These are phyloP conservation scores for Mycena maculata DNA, from an alignment of 768 basidiomycete species.

Conservation along the genomic window DNA sequence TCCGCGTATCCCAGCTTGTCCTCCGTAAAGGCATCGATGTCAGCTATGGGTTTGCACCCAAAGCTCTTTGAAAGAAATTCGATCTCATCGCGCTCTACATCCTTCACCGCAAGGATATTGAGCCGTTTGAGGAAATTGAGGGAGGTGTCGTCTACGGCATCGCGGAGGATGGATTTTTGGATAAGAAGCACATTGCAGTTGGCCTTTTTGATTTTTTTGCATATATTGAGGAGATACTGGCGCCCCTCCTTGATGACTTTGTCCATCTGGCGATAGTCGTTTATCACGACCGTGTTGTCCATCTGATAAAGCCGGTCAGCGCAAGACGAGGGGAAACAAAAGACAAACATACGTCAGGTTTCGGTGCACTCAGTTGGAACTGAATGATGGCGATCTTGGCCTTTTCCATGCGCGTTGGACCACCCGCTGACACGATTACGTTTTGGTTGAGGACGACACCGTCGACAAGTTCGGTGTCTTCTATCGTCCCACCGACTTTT, in stretches of 20 bases:
- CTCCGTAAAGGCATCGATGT: constrained; percentile 97
- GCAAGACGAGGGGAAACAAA: constrained; percentile 4
- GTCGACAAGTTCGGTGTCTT: constrained; percentile 96
- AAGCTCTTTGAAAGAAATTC: constrained; percentile 96
- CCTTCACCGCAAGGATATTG: constrained; percentile 96
- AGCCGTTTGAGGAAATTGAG: constrained; percentile 97
- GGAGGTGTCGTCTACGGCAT: constrained; percentile 98
- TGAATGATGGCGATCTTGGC: constrained; percentile 98
- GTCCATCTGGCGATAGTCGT: constrained; percentile 99
- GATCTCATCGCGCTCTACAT: constrained; percentile 98
- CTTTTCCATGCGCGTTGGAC: constrained; percentile 95
- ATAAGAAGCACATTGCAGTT: constrained; percentile 99
- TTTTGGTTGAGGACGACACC: constrained; percentile 98
- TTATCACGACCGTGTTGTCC: constrained; percentile 99
- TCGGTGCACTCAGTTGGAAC: constrained; percentile 97
- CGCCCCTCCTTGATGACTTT: constrained; percentile 99
- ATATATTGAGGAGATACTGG: constrained; percentile 96
- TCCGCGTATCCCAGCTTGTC: constrained; percentile 99
- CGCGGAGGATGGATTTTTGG: constrained; percentile 98
- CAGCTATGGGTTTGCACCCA: constrained; percentile 95
- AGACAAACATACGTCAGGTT: constrained; percentile 84
- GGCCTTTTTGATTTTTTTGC: constrained; percentile 99
- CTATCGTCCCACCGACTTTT: constrained; percentile 98
- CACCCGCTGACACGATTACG: constrained; percentile 89
- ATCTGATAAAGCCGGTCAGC: constrained; percentile 66